These are phyloP conservation scores for Colletotrichum graminicola DNA, from an alignment of 2,329 filamentous ascomycete genomes.

Conservation along the genomic window DNA sequence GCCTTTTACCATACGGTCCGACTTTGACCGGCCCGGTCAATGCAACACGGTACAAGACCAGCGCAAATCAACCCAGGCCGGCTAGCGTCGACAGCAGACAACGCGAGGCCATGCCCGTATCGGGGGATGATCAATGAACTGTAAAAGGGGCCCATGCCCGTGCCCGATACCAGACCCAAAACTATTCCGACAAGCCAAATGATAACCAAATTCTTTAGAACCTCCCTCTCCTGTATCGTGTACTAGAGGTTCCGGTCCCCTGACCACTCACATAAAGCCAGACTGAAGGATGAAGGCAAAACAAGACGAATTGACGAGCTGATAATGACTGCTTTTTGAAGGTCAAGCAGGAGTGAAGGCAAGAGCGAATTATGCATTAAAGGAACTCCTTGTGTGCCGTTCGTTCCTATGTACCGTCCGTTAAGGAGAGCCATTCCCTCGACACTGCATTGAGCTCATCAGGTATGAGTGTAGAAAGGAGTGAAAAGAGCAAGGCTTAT, in stretches of 20 bases:
- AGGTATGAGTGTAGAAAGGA: slow-evolving; percentile 23
- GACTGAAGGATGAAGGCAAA: slow-evolving; percentile 6
- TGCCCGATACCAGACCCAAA: slow-evolving; percentile 1
- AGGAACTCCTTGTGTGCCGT: slow-evolving; percentile 41
- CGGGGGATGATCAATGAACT: not conserved
- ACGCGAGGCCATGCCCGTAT: not conserved
- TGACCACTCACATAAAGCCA: slow-evolving; percentile 13
- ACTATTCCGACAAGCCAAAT: slow-evolving; percentile 23
- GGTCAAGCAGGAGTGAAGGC: slow-evolving; percentile 25
- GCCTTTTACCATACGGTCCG: not conserved
- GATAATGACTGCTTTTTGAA: slow-evolving; percentile 37
- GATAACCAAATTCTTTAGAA: slow-evolving; percentile 17
- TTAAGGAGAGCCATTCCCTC: slow-evolving; percentile 20
- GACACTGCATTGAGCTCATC: slow-evolving; percentile 39
- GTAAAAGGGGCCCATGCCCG: slow-evolving; percentile 4
- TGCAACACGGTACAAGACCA: slow-evolving; percentile 17
- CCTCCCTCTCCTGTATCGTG: slow-evolving; percentile 37
- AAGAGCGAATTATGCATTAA: slow-evolving; percentile 44
- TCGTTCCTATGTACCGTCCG: slow-evolving; percentile 40
- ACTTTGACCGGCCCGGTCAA: not conserved
- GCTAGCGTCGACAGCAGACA: not conserved
- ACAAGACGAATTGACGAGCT: slow-evolving; percentile 25
- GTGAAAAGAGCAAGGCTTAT: slow-evolving; percentile 26
- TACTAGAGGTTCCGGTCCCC: slow-evolving; percentile 40
- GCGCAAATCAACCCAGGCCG: slow-evolving; percentile 18